phyloP scores from a whole-genome alignment of 2,329 filamentous ascomycete species.

The Westerdykella ornata region DNA sequence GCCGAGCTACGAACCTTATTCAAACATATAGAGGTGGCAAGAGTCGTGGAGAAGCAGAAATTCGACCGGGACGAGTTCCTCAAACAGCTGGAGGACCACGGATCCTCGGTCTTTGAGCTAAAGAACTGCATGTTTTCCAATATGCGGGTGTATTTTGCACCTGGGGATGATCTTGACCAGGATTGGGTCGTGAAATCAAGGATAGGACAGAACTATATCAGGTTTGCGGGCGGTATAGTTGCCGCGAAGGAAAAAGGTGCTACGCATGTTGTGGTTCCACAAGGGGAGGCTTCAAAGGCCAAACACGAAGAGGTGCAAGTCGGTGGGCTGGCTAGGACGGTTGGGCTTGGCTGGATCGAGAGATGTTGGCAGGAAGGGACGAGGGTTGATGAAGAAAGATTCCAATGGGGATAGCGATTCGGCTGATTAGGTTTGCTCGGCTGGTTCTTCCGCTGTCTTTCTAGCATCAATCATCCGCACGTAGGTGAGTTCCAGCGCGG shows the following conservation, averaged over 20 bases:
- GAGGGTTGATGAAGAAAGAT: constrained; percentile 60
- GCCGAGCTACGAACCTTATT: constrained; percentile 52
- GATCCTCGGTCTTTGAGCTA: constrained; percentile 16
- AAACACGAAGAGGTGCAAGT: constrained; percentile 36
- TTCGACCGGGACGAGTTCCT: constrained; percentile 20
- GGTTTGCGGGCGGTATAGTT: constrained; percentile 63
- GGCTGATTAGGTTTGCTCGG: too few species aligned
- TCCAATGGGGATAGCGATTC: constrained; percentile 27
- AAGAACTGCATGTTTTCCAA: constrained; percentile 30
- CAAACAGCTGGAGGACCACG: constrained; percentile 24
- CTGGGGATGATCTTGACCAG: constrained; percentile 4
- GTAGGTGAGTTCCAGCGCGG: constrained; percentile 1
- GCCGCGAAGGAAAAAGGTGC: constrained; percentile 47
- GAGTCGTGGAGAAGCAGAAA: constrained; percentile 8
- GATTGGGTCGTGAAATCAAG: constrained; percentile 25
- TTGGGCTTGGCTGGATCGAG: constrained; percentile 65
- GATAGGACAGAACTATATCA: constrained; percentile 52
- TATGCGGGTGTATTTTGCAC: constrained; percentile 18
- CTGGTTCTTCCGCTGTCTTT: too few species aligned
- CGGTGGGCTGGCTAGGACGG: constrained; percentile 58
- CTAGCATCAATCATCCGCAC: too few species aligned
- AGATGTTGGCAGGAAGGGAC: constrained; percentile 76
- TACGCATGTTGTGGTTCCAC: constrained; percentile 65
- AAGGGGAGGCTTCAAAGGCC: constrained; percentile 41
- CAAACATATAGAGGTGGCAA: constrained; percentile 31